phyloP scores from a whole-genome alignment of 2,329 filamentous ascomycete genomes.

The Chaetomium sp. region DNA sequence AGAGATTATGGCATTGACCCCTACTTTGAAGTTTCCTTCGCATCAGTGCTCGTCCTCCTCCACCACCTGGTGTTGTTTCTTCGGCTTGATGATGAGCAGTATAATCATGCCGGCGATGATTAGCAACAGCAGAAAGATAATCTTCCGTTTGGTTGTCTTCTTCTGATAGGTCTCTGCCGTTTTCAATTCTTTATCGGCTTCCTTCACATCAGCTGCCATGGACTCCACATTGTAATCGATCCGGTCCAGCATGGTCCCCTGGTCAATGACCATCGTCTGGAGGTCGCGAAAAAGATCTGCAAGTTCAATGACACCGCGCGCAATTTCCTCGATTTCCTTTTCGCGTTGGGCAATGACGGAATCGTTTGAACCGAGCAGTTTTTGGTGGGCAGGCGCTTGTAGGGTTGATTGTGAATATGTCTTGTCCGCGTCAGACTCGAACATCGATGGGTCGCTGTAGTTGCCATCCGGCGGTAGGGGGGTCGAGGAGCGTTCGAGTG shows the following conservation, averaged over 20 bases:
- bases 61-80: constrained; percentile 32
- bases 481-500: constrained; percentile 46
- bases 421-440: constrained; percentile 90
- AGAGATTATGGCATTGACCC: no score
- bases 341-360: constrained; percentile 83
- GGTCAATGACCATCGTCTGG: constrained; percentile 90
- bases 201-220: constrained; percentile 90
- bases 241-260: constrained; percentile 84
- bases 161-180: constrained; percentile 85
- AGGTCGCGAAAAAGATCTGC: constrained; percentile 95
- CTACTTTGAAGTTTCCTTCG: no score
- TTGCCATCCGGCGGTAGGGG: constrained; percentile 31
- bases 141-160: constrained; percentile 81
- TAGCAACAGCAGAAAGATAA: constrained; percentile 81
- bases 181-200: constrained; percentile 83
- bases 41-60: neutral
- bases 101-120: constrained; percentile 85
- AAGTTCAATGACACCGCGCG: constrained; percentile 94
- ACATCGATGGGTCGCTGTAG: constrained; percentile 78
- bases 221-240: constrained; percentile 98
- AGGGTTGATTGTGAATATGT: constrained; percentile 86
- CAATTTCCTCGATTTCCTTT: constrained; percentile 94
- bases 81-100: constrained; percentile 73
- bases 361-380: constrained; percentile 68
- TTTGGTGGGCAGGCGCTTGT: constrained; percentile 66